Conservation (phyloP, 116 monocot genomes). For the Phalaenopsis hybrid region DNA sequence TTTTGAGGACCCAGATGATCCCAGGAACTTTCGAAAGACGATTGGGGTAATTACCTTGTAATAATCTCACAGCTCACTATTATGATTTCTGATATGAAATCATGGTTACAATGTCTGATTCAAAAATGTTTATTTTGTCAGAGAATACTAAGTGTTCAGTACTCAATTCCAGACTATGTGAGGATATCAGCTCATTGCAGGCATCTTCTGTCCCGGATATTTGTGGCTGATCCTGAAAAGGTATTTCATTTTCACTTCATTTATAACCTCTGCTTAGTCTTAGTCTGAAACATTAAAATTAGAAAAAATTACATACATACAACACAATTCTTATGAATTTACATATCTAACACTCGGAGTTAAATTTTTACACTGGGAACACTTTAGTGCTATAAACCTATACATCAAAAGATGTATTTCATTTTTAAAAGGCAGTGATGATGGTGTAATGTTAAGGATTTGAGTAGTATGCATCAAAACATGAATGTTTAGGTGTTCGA, state of each 20-base stretch:
- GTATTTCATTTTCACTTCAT: constrained; percentile 16
- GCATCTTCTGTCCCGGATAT: constrained; percentile 52
- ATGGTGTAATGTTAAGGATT: too few species aligned
- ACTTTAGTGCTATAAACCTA: too few species aligned
- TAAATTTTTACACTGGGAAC: too few species aligned
- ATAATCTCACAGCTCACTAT: neutral
- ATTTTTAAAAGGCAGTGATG: too few species aligned
- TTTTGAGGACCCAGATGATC: constrained; percentile 47
- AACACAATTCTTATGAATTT: too few species aligned
- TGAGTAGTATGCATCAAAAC: too few species aligned
- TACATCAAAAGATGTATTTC: too few species aligned
- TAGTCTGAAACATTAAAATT: too few species aligned
- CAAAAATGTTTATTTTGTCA: constrained; percentile 12
- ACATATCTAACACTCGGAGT: too few species aligned
- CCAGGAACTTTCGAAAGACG: constrained; percentile 38
- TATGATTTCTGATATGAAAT: neutral
- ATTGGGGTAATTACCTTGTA: constrained; percentile 13
- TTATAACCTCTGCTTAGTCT: too few species aligned
- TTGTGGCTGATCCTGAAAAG: constrained; percentile 55
- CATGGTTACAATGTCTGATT: neutral
- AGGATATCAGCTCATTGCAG: constrained; percentile 42
- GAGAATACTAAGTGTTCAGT: constrained; percentile 53
- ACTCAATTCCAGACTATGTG: constrained; percentile 56
- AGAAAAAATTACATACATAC: too few species aligned
- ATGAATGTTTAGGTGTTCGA: too few species aligned